These are phyloP conservation scores for Cyberlindnera xylosilytica DNA, from an alignment of 805 yeast genomes.

Conservation along the genomic window DNA sequence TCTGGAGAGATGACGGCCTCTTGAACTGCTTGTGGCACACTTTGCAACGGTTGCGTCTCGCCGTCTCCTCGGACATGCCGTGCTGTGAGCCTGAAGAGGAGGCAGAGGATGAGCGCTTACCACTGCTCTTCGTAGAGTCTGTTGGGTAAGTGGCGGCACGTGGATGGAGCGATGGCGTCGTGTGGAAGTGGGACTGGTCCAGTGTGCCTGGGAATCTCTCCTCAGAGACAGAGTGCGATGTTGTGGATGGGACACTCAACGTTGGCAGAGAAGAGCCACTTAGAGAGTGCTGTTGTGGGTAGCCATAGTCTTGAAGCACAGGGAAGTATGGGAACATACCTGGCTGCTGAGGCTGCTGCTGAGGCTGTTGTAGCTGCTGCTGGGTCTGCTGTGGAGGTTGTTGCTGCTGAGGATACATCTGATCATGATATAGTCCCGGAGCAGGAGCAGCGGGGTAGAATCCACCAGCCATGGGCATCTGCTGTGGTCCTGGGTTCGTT, in stretches of 20 bases:
- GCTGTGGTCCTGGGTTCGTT: too few species aligned
- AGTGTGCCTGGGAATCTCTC: background rate
- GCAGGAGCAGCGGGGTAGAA: too few species aligned
- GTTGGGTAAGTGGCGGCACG: background rate
- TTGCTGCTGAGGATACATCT: too few species aligned
- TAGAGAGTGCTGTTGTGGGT: too few species aligned
- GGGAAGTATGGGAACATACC: too few species aligned
- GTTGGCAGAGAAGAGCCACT: too few species aligned
- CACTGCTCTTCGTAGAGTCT: background rate
- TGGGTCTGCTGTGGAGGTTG: too few species aligned
- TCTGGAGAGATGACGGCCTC: conserved; percentile 77
- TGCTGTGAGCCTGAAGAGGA: background rate
- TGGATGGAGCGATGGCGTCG: background rate
- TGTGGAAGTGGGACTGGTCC: background rate
- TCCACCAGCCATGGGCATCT: too few species aligned
- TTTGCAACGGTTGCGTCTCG: conserved; percentile 42
- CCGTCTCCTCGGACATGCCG: conserved; percentile 43
- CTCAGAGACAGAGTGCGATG: background rate
- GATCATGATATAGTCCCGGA: too few species aligned
- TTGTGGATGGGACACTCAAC: background rate
- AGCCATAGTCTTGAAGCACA: too few species aligned
- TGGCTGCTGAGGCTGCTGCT: background rate
- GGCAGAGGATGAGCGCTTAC: background rate
- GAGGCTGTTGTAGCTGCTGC: too few species aligned
- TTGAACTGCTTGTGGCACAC: conserved; percentile 78